Conservation (phyloP, 2,329 filamentous ascomycete species). For the Diaporthe batatas region DNA sequence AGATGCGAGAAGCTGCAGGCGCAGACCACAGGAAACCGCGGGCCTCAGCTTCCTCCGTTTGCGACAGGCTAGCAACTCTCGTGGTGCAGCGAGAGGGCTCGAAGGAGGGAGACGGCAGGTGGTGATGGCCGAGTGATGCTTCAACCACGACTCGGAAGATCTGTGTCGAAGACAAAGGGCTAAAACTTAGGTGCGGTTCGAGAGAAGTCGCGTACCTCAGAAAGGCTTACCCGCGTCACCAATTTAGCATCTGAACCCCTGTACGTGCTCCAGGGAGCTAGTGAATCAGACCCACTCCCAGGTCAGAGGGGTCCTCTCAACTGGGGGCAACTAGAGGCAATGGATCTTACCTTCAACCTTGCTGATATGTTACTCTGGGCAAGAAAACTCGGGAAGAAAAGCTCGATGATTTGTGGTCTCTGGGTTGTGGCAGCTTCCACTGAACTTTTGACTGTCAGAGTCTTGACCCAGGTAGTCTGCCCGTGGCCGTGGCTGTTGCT, state of each 20-base stretch:
- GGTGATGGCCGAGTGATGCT: not conserved
- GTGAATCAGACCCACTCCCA: not conserved
- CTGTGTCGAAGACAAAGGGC: constrained; percentile 7
- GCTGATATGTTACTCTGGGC: not conserved
- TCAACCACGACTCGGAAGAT: constrained; percentile 11
- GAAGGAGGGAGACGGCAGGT: not conserved
- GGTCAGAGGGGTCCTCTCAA: not conserved
- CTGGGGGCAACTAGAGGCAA: no score
- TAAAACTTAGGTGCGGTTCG: constrained; percentile 9
- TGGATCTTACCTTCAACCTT: not conserved
- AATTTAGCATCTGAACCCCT: constrained; percentile 11
- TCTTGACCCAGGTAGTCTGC: no score
- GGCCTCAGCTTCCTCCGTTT: not conserved
- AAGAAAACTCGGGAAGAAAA: not conserved
- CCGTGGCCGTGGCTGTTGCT: no score
- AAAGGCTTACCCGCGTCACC: constrained; percentile 11
- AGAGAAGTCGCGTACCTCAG: constrained; percentile 9
- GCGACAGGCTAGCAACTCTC: not conserved
- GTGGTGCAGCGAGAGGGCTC: not conserved
- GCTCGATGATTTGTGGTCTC: not conserved
- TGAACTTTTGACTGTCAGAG: not conserved
- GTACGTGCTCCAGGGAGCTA: constrained; percentile 11
- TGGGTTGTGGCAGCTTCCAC: not conserved
- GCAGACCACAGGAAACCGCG: not conserved
- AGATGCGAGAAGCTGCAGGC: not conserved